Evolutionary conservation across 192 early-diverging fungal species (phyloP), one percentile per base, ranked within the genome.

Genomic region (Entophlyctis helioformis): DNA sequence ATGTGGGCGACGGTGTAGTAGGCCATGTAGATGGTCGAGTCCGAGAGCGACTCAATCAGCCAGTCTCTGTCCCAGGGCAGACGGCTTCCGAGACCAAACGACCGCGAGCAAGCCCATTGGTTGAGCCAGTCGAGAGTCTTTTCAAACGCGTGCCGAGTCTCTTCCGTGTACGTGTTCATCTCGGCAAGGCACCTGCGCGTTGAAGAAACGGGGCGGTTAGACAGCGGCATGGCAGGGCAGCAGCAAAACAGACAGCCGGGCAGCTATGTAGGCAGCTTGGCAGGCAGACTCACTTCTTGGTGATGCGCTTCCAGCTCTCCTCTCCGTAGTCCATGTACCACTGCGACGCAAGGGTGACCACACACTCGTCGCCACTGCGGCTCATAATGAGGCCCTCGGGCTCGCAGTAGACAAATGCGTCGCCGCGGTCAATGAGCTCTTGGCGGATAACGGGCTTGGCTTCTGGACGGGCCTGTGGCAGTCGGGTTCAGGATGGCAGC

Each of bases 21-120:
- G 25, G 96, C 88, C 96, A 99, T 99, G 68, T 99, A 99, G 49
- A 99, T 96, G 20, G 96, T 99, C 16, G 96, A 99, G 59, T 99
- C 96, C 15, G 82, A 86, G 19, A 99, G 72, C 29, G 87, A 89
- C 71, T 99, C 96, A 49, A 99, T 89, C 57, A 99, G 65, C 65
- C 76, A 89, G 51, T 82, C 69, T 26, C 69, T 67, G 56, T 99
- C 93, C 91, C 93, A 97, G 11, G 96, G 96, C 41, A 99, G 63
- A 44, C 72, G 82, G 49, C 75, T 80, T 41, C 96, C 96, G 42
- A 99, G 76, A 31, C 96, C 96, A 48, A 86, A 96, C 42, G 80
- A 80, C 43, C 93, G 70, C 32, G 87, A 89, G 58, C 96, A 99
- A 1, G 96, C 96, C 91, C 96, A 96, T 63, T 96, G 67, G 56